A percentile compares a stretch with the other conserved stretches of the same genome.
Evolutionary conservation across 2,329 filamentous ascomycete species (phyloP).

Genomic region (Cytospora schulzeri): DNA sequence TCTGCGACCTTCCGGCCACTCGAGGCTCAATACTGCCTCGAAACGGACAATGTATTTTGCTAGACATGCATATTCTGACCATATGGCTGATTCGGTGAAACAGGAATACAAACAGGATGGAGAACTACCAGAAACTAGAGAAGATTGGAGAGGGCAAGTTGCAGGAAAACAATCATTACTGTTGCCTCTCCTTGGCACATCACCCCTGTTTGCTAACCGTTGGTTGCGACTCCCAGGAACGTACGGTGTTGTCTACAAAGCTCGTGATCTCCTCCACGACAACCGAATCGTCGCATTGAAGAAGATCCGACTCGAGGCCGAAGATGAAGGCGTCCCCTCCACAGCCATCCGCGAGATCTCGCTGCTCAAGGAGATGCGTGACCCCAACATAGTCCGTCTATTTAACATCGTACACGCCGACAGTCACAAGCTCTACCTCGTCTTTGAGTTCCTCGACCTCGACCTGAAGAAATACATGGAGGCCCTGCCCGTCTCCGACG

Average conservation of each 20-base stretch:
- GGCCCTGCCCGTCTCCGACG: constrained; percentile 76
- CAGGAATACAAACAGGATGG: constrained; percentile 23
- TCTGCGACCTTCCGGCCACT: background rate
- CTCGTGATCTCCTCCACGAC: constrained; percentile 74
- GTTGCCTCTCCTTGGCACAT: background rate
- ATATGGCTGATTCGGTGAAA: constrained; percentile 4
- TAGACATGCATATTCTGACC: background rate
- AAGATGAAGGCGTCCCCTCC: constrained; percentile 87
- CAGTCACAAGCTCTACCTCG: constrained; percentile 88
- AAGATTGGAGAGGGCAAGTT: constrained; percentile 77
- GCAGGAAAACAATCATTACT: constrained; percentile 33
- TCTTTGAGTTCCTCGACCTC: constrained; percentile 84
- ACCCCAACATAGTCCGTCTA: constrained; percentile 82
- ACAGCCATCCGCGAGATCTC: constrained; percentile 92
- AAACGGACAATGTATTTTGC: constrained; percentile 2
- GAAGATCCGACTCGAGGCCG: constrained; percentile 88
- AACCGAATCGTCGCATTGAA: constrained; percentile 86
- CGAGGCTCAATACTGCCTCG: background rate
- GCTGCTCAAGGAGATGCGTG: constrained; percentile 87
- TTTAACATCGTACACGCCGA: constrained; percentile 90
- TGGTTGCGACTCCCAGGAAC: constrained; percentile 61
- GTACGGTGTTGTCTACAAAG: constrained; percentile 92
- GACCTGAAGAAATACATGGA: constrained; percentile 97
- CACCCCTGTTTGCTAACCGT: background rate
- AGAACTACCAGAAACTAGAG: constrained; percentile 78